These are phyloP conservation scores for Nicotiana knightiana DNA, from an alignment of 257 asterid genomes.

Conservation along the genomic window DNA sequence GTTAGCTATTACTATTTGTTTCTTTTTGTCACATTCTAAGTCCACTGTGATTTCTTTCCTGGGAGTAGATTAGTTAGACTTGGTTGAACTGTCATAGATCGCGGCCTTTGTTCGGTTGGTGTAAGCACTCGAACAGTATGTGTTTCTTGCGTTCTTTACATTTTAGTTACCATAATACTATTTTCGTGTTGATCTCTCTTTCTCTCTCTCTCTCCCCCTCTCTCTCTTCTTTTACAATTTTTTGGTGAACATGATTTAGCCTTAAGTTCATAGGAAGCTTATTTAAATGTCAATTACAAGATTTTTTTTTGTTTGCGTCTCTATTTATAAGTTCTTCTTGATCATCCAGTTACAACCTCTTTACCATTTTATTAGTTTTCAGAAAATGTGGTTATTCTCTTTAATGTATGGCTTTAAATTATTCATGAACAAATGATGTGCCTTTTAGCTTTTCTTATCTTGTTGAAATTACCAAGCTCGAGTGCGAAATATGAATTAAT, in stretches of 20 bases:
- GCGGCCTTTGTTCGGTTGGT: neutral
- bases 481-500: neutral
- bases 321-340: neutral
- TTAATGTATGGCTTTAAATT: neutral
- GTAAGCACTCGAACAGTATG: neutral
- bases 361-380: neutral
- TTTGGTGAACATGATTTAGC: neutral
- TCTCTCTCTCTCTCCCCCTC: neutral
- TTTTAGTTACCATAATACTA: neutral
- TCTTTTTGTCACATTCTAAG: neutral
- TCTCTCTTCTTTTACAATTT: neutral
- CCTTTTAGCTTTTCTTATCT: neutral
- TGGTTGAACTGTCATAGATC: neutral
- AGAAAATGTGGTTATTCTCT: neutral
- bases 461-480: neutral
- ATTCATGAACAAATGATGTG: neutral
- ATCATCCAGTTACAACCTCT: neutral
- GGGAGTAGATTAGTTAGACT: neutral
- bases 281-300: neutral
- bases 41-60: neutral
- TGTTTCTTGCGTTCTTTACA: neutral
- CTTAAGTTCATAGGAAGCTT: neutral
- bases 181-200: neutral
- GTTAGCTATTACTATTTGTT: neutral
- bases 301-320: neutral